These are phyloP conservation scores for Rhipidocladum racemiflorum DNA, from an alignment of 176 grass and related monocot genomes.

Conservation along the genomic window DNA sequence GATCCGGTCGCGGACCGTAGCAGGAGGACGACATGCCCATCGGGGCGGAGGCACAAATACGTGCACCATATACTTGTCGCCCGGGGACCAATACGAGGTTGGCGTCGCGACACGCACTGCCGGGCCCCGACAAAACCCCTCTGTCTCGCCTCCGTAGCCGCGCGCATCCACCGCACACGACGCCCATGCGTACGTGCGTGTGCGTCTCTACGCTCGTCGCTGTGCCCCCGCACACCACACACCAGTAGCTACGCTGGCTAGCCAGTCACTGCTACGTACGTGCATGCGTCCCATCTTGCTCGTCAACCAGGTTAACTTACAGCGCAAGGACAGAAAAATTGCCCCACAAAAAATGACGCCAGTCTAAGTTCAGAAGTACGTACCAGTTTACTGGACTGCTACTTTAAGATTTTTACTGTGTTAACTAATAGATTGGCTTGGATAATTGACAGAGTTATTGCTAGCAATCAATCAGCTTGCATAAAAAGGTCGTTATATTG, in stretches of 20 bases:
- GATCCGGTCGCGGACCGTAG: too few relatives aligned
- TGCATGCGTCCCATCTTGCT: constrained; percentile 1
- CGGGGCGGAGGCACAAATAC: too few relatives aligned
- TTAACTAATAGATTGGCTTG: too few relatives aligned
- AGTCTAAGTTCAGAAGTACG: too few relatives aligned
- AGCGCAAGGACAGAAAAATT: too few relatives aligned
- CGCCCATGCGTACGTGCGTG: neutral
- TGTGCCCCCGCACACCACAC: neutral
- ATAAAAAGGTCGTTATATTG: too few relatives aligned
- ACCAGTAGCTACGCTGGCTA: neutral
- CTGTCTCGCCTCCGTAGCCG: neutral
- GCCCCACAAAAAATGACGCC: too few relatives aligned
- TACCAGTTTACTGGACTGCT: too few relatives aligned
- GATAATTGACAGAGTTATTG: too few relatives aligned
- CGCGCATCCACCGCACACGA: neutral
- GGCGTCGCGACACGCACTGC: neutral
- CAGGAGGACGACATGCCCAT: too few relatives aligned
- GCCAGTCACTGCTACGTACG: neutral
- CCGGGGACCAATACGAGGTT: constrained; percentile 38
- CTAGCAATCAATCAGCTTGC: too few relatives aligned
- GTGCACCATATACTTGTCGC: neutral
- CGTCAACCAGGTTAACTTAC: neutral
- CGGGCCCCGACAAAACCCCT: constrained; percentile 7
- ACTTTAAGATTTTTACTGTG: too few relatives aligned
- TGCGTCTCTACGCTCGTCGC: neutral